Percentiles rank a stretch among this genome's conserved stretches.
Conservation (phyloP, 148 eudicot species). For the Diospyros kaki region DNA sequence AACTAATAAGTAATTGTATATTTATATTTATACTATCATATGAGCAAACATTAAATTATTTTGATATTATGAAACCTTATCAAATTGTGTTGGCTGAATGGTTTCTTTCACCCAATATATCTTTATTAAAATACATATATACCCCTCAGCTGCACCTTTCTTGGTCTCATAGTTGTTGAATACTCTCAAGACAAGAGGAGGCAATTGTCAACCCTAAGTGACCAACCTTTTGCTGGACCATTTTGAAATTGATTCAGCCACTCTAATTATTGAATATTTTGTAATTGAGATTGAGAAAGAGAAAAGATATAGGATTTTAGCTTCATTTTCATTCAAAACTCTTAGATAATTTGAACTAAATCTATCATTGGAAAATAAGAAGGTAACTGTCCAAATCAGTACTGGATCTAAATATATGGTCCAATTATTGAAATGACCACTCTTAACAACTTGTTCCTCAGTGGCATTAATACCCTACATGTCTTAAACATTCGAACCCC, state of each 20-base stretch:
- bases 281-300: neutral
- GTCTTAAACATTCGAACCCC: neutral
- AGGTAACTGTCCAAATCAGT: neutral
- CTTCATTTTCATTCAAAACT: neutral
- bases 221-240: neutral
- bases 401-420: neutral
- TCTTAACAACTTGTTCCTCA: too few species aligned
- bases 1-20: too few species aligned
- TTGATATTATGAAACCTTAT: too few species aligned
- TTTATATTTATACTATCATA: too few species aligned
- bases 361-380: neutral
- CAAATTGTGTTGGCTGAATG: too few species aligned
- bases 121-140: neutral
- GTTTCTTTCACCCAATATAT: too few species aligned
- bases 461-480: too few species aligned
- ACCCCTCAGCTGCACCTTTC: neutral
- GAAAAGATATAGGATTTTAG: neutral
- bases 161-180: neutral
- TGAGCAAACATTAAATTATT: too few species aligned
- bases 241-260: neutral
- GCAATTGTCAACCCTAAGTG: neutral
- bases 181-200: neutral
- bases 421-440: neutral
- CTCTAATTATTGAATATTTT: neutral
- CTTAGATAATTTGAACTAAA: neutral